Base-by-base conservation (phyloP, 208 protist species). In the Leishmania turanica region DNA sequence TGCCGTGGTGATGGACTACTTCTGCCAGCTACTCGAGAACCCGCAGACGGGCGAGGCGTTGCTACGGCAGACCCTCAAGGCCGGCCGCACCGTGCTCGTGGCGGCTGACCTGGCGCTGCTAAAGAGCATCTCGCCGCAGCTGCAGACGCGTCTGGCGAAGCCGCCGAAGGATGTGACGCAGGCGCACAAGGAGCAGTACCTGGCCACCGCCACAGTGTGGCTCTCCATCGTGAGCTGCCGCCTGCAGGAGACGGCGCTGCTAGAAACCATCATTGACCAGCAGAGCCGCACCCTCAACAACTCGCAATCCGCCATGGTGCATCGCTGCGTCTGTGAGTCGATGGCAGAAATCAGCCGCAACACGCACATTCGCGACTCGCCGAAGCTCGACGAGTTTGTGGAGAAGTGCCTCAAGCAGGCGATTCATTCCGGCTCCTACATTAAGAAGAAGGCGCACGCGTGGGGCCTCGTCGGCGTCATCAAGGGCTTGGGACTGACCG, bases 401-500 rank as follows among this genome's bases (percentile, higher is more conserved):
- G 90, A 96, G 80, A 97, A 98, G 87, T 98, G 93, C 84, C 66
- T 97, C 72, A 98, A 98, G 89, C 93, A 96, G 81, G 82, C 88
- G 47, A 89, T 97, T 62, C 87, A 95, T 78, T 94, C 91, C 49
- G 92, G 93, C 76, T 96, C 92, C 27, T 98, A 98, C 87, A 88
- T 96, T 68, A 97, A 97, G 84, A 98, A 98, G 84, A 98, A 98
- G 88, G 95, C 95, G 76, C 95, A 98, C 85, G 95, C 93, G 45
- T 96, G 90, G 87, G 95, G 95, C 71, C 82, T 97, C 69, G 95
- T 89, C 15, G 95, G 95, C 51, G 93, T 98, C 66, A 84, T 98
- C 40, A 83, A 93, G 37, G 95, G 95, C n/a, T 84, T 95, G 42
- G 95, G 95, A 17, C 85, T 98, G 51, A 81, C 88, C 31, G 90